A percentile compares a stretch with the other conserved stretches of the same genome.
Conservation (phyloP, 768 basidiomycete species). For the Suillus occidentalis region DNA sequence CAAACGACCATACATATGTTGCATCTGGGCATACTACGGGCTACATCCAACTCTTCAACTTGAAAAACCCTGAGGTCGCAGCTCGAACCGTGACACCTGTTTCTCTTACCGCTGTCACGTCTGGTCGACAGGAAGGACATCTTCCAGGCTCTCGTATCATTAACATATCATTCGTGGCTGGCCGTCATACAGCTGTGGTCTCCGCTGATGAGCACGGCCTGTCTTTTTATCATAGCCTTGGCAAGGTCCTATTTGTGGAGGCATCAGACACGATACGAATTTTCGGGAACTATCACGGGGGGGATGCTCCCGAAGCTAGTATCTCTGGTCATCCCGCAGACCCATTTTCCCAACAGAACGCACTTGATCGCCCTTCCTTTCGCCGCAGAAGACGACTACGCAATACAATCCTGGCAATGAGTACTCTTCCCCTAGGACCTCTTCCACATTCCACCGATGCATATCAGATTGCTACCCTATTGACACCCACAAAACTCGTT, state of each 20-base stretch:
- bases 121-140: slow-evolving; percentile 85
- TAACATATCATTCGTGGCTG: slow-evolving; percentile 83
- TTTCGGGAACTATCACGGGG: slow-evolving; percentile 84
- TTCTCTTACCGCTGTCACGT: slow-evolving; percentile 61
- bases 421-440: slow-evolving; percentile 79
- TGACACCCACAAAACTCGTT: slow-evolving; percentile 89
- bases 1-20: slow-evolving; percentile 91
- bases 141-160: slow-evolving; percentile 76
- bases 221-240: slow-evolving; percentile 93
- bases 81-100: slow-evolving; percentile 73
- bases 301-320: slow-evolving; percentile 20
- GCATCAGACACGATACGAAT: slow-evolving; percentile 93
- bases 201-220: slow-evolving; percentile 89
- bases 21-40: slow-evolving; percentile 87
- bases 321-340: slow-evolving; percentile 12
- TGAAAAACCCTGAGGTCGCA: slow-evolving; percentile 66
- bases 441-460: slow-evolving; percentile 71
- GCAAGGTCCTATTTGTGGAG: slow-evolving; percentile 93
- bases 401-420: slow-evolving; percentile 75
- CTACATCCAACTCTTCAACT: slow-evolving; percentile 82
- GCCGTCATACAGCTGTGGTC: slow-evolving; percentile 89
- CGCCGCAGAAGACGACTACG: slow-evolving; percentile 50
- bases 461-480: slow-evolving; percentile 78
- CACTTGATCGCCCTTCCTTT: slow-evolving; percentile 19
- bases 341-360: slow-evolving; percentile 18